Evolutionary conservation across 306 rosid genomes (phyloP).

Genomic region (Cercis canadensis): DNA sequence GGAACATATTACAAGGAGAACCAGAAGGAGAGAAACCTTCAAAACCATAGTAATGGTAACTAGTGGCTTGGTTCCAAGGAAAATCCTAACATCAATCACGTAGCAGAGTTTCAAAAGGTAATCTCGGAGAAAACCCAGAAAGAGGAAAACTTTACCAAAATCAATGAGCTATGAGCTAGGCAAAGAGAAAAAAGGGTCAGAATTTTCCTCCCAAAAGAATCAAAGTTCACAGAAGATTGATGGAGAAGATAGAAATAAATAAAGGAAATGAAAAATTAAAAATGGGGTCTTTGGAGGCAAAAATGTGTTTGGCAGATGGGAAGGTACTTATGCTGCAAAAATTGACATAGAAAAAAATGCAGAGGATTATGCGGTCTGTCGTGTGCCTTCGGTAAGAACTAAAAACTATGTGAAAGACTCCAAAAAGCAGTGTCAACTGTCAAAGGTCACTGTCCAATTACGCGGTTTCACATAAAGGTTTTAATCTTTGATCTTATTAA

Average conservation of each 20-base stretch:
- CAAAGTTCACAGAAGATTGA: slow-evolving; percentile 1
- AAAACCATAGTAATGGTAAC: slow-evolving; percentile 46
- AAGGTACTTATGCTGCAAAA: slow-evolving; percentile 20
- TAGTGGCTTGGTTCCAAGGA: slow-evolving; percentile 43
- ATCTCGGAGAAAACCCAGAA: slow-evolving; percentile 31
- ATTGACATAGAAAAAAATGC: background rate
- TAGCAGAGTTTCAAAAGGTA: slow-evolving; percentile 8
- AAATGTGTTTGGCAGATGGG: slow-evolving; percentile 34
- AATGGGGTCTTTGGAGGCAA: slow-evolving; percentile 9
- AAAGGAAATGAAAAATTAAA: slow-evolving; percentile 3
- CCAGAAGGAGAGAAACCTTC: slow-evolving; percentile 41
- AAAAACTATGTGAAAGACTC: slow-evolving; percentile 44
- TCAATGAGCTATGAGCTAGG: background rate
- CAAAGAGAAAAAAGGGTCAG: background rate
- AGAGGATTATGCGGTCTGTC: background rate
- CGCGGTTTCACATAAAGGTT: slow-evolving; percentile 67
- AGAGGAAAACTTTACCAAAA: slow-evolving; percentile 29
- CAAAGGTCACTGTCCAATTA: slow-evolving; percentile 47
- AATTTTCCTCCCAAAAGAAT: background rate
- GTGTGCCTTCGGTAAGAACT: slow-evolving; percentile 34
- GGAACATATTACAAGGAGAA: slow-evolving; percentile 44
- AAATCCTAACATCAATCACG: slow-evolving; percentile 50
- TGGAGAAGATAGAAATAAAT: background rate
- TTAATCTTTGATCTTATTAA: background rate
- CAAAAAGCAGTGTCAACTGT: slow-evolving; percentile 34